phyloP scores from a whole-genome alignment of 1,284 basidiomycete genomes.

The Puccinia novopanici region DNA sequence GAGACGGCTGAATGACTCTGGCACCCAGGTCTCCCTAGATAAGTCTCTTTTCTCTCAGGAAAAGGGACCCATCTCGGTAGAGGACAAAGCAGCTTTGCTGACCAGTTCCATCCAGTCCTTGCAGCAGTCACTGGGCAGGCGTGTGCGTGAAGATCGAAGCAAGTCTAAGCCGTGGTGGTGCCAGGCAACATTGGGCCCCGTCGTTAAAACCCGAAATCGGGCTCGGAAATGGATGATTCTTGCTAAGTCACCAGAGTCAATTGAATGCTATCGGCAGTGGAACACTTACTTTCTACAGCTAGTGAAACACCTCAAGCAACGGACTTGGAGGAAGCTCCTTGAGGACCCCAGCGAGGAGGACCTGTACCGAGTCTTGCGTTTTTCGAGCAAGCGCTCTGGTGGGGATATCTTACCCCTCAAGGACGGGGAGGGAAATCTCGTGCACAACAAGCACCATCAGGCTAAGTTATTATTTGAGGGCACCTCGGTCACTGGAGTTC shows the following conservation, averaged over 20 bases:
- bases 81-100: too few relatives aligned
- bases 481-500: neutral
- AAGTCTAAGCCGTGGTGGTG: conserved; percentile 29
- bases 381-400: neutral
- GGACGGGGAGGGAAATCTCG: neutral
- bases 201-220: neutral
- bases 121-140: neutral
- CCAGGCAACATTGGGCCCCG: neutral
- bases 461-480: too few relatives aligned
- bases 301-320: neutral
- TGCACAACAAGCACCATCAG: neutral
- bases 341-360: neutral
- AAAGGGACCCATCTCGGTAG: too few relatives aligned
- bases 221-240: conserved; percentile 13
- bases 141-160: neutral
- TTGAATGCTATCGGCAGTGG: conserved; percentile 8
- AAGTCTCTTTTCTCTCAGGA: too few relatives aligned
- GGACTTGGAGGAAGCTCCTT: conserved; percentile 14
- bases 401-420: neutral
- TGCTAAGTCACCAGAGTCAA: neutral
- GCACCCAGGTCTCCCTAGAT: too few relatives aligned
- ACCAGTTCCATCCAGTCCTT: too few relatives aligned
- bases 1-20: too few relatives aligned
- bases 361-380: neutral
- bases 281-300: too few relatives aligned